Percentiles rank a stretch among this genome's conserved stretches.
These are phyloP conservation scores for Gillenia trifoliata DNA, from an alignment of 306 rosid genomes.

Conservation along the genomic window DNA sequence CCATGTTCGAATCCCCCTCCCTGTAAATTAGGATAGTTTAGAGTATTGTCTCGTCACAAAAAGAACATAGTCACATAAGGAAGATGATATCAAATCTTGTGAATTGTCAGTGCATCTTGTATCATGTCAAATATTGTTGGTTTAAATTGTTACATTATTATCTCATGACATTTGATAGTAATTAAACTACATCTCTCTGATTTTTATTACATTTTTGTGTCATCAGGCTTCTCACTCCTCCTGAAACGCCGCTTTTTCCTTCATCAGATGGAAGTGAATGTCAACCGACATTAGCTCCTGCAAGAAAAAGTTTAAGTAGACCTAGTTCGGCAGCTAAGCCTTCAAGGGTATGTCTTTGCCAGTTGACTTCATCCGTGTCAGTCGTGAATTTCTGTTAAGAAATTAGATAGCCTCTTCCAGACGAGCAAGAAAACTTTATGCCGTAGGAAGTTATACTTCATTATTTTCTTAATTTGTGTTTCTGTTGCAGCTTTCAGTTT, in stretches of 20 bases:
- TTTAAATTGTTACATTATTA: neutral
- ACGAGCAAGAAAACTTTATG: neutral
- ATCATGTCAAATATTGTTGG: neutral
- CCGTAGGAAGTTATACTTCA: neutral
- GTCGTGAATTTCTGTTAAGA: neutral
- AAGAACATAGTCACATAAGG: no score
- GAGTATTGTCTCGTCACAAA: no score
- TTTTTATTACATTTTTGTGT: slow-evolving; percentile 4
- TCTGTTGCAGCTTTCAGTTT: slow-evolving; percentile 77
- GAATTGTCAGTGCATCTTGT: neutral
- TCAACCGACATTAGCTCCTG: slow-evolving; percentile 41
- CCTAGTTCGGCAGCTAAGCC: slow-evolving; percentile 67
- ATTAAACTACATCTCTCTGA: neutral
- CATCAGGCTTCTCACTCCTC: slow-evolving; percentile 97
- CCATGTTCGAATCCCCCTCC: no score
- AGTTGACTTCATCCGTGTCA: slow-evolving; percentile 10
- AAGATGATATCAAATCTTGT: neutral
- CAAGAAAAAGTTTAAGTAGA: slow-evolving; percentile 56
- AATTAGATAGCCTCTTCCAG: neutral
- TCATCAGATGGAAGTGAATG: slow-evolving; percentile 58
- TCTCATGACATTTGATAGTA: neutral
- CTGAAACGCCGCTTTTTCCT: slow-evolving; percentile 82
- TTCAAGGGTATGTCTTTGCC: slow-evolving; percentile 62
- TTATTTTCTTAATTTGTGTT: slow-evolving; percentile 6
- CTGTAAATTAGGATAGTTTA: no score